Conservation (phyloP, 1,284 basidiomycete genomes). For the Sanguinoderma infundibulare region DNA sequence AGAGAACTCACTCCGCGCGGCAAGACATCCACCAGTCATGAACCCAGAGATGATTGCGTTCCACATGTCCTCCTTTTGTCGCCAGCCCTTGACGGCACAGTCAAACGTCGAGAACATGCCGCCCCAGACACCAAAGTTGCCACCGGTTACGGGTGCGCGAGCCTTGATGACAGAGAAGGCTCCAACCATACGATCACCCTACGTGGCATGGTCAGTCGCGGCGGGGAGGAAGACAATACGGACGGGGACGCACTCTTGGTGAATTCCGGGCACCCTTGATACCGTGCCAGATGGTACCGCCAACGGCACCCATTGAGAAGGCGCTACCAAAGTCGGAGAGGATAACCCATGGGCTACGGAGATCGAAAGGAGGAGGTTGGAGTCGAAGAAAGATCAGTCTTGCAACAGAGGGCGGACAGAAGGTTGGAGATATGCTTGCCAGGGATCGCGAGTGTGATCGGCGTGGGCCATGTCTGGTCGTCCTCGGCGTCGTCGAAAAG, state of each 20-base stretch:
- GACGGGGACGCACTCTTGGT: constrained; percentile 72
- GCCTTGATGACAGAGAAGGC: constrained; percentile 98
- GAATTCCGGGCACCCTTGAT: constrained; percentile 99
- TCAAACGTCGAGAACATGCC: constrained; percentile 98
- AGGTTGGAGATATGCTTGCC: constrained; percentile 49
- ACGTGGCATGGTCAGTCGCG: constrained; percentile 9
- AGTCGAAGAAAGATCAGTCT: constrained; percentile 9
- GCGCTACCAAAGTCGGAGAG: constrained; percentile 98
- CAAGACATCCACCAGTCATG: constrained; percentile 96
- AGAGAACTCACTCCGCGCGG: constrained; percentile 78
- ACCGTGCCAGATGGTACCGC: constrained; percentile 98
- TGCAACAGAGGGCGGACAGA: not conserved
- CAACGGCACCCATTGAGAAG: constrained; percentile 94
- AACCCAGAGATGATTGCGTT: constrained; percentile 99
- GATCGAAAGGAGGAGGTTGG: constrained; percentile 7
- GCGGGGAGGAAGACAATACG: not conserved
- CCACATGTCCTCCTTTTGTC: constrained; percentile 99
- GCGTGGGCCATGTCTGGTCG: constrained; percentile 71
- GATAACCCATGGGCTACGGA: constrained; percentile 92
- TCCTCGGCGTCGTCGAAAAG: constrained; percentile 25
- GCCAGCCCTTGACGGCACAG: constrained; percentile 95
- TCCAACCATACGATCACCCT: constrained; percentile 94
- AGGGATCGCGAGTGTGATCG: constrained; percentile 93
- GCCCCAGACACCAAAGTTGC: constrained; percentile 98
- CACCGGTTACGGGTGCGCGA: constrained; percentile 95